These are phyloP conservation scores for Tremella mesenterica DNA, from an alignment of 768 basidiomycete species.

Conservation along the genomic window DNA sequence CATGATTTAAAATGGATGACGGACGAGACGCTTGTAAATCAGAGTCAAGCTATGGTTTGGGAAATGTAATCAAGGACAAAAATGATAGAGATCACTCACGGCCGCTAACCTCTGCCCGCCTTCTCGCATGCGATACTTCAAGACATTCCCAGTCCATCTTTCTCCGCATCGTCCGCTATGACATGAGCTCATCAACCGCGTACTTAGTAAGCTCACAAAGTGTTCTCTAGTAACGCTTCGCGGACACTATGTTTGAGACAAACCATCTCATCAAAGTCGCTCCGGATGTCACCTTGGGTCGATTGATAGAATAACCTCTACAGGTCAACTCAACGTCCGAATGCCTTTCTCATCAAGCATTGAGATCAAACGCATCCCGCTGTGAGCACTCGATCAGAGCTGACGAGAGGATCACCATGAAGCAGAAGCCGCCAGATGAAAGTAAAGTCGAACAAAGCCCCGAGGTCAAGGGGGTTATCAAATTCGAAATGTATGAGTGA, in stretches of 20 bases:
- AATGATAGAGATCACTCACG: constrained; percentile 1
- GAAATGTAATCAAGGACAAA: too few relatives aligned
- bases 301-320: not conserved
- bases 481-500: too few relatives aligned
- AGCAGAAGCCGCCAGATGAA: too few relatives aligned
- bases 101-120: constrained; percentile 1
- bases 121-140: constrained; percentile 8
- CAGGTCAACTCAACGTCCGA: not conserved
- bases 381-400: too few relatives aligned
- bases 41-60: too few relatives aligned
- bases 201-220: not conserved
- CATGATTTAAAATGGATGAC: too few relatives aligned
- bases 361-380: too few relatives aligned
- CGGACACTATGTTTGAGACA: not conserved
- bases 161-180: constrained; percentile 1
- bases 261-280: not conserved
- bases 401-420: too few relatives aligned
- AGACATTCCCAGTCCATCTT: constrained; percentile 1
- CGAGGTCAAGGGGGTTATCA: too few relatives aligned
- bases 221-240: not conserved
- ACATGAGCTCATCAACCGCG: not conserved
- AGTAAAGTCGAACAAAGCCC: too few relatives aligned
- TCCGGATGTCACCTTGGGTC: too few relatives aligned
- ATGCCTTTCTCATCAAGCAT: not conserved
- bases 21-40: too few relatives aligned